Evolutionary conservation across 1,284 basidiomycete species (phyloP).

Genomic region (Leccinum colubrinum): DNA sequence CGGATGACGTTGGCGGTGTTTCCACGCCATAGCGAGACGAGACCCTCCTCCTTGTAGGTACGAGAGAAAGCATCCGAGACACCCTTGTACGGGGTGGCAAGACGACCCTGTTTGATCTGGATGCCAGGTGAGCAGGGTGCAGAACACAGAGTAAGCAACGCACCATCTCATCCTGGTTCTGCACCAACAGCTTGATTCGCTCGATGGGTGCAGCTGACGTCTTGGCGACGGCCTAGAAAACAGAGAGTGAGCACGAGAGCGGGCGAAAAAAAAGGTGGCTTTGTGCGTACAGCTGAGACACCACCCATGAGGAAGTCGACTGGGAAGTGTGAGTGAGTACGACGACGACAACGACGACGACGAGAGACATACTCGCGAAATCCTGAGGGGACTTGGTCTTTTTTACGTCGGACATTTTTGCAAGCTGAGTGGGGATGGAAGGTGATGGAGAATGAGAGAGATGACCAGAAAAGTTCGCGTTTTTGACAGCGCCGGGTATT

Average conservation of each 20-base stretch:
- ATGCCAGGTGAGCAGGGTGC: slow-evolving; percentile 19
- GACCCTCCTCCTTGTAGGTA: slow-evolving; percentile 89
- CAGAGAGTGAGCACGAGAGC: slow-evolving; percentile 10
- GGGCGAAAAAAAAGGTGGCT: background rate
- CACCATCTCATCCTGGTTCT: slow-evolving; percentile 97
- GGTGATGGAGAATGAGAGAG: slow-evolving; percentile 37
- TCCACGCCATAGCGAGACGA: slow-evolving; percentile 91
- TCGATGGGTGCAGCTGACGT: slow-evolving; percentile 98
- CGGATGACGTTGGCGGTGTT: slow-evolving; percentile 98
- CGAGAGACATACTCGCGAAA: slow-evolving; percentile 52
- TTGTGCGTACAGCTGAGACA: slow-evolving; percentile 76
- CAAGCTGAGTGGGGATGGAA: slow-evolving; percentile 49
- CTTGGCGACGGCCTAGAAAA: slow-evolving; percentile 86
- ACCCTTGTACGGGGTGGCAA: slow-evolving; percentile 91
- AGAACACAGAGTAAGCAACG: slow-evolving; percentile 15
- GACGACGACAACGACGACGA: background rate
- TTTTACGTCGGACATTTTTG: slow-evolving; percentile 77
- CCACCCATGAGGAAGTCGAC: slow-evolving; percentile 92
- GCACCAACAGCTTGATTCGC: slow-evolving; percentile 97
- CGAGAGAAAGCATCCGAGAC: slow-evolving; percentile 85
- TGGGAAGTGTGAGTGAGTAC: slow-evolving; percentile 31
- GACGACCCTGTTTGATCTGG: slow-evolving; percentile 96
- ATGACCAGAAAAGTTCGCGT: slow-evolving; percentile 35
- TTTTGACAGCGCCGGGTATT: slow-evolving; percentile 39
- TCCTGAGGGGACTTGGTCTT: slow-evolving; percentile 79